Conservation (phyloP, 2,329 filamentous ascomycete genomes). For the Diplodia scrobiculata region DNA sequence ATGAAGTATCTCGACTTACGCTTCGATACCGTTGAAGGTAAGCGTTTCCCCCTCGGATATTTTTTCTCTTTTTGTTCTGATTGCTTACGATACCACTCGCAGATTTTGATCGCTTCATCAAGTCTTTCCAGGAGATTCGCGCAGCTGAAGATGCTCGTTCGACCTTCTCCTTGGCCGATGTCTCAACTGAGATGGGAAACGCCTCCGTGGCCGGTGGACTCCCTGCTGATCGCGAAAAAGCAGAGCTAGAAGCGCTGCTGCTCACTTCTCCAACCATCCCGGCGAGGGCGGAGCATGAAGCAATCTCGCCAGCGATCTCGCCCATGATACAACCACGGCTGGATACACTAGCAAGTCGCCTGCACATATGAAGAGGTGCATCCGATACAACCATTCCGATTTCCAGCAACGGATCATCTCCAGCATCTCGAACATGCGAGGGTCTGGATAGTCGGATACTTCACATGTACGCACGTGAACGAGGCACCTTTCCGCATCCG, state of each 20-base stretch:
- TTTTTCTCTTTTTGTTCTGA: background rate
- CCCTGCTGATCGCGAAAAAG: background rate
- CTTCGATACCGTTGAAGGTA: constrained; percentile 14
- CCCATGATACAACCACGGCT: background rate
- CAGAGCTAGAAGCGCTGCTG: background rate
- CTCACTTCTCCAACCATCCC: constrained; percentile 2
- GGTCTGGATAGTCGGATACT: background rate
- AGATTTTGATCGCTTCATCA: constrained; percentile 12
- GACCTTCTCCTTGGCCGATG: background rate
- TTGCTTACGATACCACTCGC: background rate
- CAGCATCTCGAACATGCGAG: background rate
- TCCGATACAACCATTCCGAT: background rate
- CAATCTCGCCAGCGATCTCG: background rate
- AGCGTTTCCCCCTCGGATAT: background rate
- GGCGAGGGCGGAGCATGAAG: background rate
- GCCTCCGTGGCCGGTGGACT: background rate
- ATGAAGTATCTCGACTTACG: constrained; percentile 14
- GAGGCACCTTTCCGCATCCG: background rate
- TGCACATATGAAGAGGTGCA: background rate
- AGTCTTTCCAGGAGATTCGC: constrained; percentile 3
- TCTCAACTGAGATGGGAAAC: constrained; percentile 6
- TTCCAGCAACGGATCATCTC: background rate
- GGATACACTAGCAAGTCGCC: background rate
- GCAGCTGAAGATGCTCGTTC: background rate
- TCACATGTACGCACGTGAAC: background rate